Evolutionary conservation across 148 eudicot species (phyloP), one percentile per base, ranked within the genome.

Genomic region (Amaranthus cruentus): DNA sequence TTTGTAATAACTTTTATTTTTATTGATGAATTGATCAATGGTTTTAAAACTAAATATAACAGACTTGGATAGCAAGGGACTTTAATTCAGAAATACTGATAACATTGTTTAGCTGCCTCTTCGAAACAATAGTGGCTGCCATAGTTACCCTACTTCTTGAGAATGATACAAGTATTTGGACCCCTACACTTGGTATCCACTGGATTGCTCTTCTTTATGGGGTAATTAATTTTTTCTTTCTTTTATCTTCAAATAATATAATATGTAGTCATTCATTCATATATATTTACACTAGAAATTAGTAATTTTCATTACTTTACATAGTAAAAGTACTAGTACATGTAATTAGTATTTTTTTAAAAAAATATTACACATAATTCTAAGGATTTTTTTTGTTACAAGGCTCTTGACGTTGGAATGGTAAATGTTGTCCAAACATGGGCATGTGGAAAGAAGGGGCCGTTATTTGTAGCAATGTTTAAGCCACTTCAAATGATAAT

Each of bases 61-160:
- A 84, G 84, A 72, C 87, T 2, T 79, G 83, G 84, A 59, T 81
- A 8, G 66, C 73, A 12, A 79, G 80, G 68, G 84, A 84, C 69
- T 84, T 76, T 6, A 72, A 73, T 6, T 79, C 83, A 15, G 84
- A 79, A 61, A 63, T 84, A 62, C 11, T 76, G 55, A 78, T 84
- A 50, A 72, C 79, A 51, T 15, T 78, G 7, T 51, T 83, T 11
- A 62, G 68, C 44, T 71, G 76, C 69, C 46, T 75, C 60, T 80
- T 78, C 48, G 66, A 70, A 61, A 62, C 77, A 8, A 50, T 64
- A 21, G 66, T 72, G 50, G 78, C 81, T 4, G 84, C 59, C 2
- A 9, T 75, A 9, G 59, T 83, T 6, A 73, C 84, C 65, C 21
- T 83, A 15, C 38, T 83, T 62, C 75, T 61, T 9, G 73, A 74